A percentile compares a stretch with the other conserved stretches of the same genome.
Conservation (phyloP, 2,329 filamentous ascomycete genomes). For the Penicillium sp. region DNA sequence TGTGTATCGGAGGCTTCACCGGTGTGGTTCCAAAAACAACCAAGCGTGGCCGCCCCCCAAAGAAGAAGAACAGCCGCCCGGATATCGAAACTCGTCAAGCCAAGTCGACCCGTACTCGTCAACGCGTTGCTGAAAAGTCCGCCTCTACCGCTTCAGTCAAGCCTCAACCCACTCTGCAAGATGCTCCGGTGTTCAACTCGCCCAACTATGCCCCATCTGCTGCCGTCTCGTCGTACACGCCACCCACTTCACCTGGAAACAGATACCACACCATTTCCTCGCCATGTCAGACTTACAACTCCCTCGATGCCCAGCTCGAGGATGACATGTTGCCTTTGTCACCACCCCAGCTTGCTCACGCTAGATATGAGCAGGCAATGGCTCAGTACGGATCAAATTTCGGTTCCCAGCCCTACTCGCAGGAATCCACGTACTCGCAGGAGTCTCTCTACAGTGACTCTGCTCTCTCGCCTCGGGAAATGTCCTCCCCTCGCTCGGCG, state of each 20-base stretch:
- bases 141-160: conserved; percentile 25
- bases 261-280: conserved; percentile 34
- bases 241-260: conserved; percentile 40
- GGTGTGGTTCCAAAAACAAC: conserved; percentile 60
- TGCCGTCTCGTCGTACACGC: conserved; percentile 40
- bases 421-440: conserved; percentile 21
- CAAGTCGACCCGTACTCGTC: conserved; percentile 49
- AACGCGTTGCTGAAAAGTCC: conserved; percentile 31
- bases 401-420: conserved; percentile 17
- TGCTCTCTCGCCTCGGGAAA: conserved; percentile 24
- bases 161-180: conserved; percentile 19
- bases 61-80: conserved; percentile 55
- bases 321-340: conserved; percentile 32
- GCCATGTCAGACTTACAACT: conserved; percentile 28
- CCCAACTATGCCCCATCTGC: conserved; percentile 38
- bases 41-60: conserved; percentile 55
- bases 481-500: conserved; percentile 33
- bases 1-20: conserved; percentile 92
- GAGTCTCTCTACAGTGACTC: conserved; percentile 26
- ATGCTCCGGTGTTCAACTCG: conserved; percentile 33
- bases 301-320: conserved; percentile 34
- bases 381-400: conserved; percentile 13
- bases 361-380: conserved; percentile 20
- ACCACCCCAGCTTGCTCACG: conserved; percentile 21
- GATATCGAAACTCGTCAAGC: conserved; percentile 51